Evolutionary conservation across 805 yeast genomes (phyloP), one percentile per base, ranked within the genome.

Genomic region (Myxozyma lipomycoides): DNA sequence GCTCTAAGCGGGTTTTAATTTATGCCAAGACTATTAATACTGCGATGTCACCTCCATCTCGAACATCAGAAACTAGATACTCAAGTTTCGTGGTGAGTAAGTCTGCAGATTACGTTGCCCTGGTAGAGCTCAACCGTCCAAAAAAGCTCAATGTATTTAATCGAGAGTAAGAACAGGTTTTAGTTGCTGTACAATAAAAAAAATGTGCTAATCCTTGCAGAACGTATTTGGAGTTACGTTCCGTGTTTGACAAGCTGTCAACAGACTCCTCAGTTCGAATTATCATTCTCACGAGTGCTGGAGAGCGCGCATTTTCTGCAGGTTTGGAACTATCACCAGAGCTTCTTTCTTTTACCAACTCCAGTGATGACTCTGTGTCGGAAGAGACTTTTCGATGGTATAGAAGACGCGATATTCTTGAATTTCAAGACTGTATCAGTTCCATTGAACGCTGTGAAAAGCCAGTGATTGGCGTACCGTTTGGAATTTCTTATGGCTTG

Each of bases 401-500:
- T 43, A 56, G 69, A 43, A 65, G 69, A 40, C 52, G 67, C 6
- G 73, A 70, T 60, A 74, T 85, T 28, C 62, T 63, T 15, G 78
- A 76, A 17, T 84, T 85, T 68, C 95, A 51, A 44, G 52, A 48
- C 18, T 40, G 51, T 12, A 48, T 51, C 9, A 38, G 49, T 2
- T 44, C 56, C 15, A 28, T 48, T 15, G 56, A 55, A 35, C 12
- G 34, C 15, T 55, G 73, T 25, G 21, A 30, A 2, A 55, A 55
- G 21, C 59, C 95, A 2, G 84, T 87, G 9, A 81, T 85, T 53
- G 78, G 77, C 2, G 74, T 84, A 1, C 69, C 78, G 40, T 87
- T 85, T 66, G 93, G 93, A 0, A 70, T 76, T 9, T 66, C 75
- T 42, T 75, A 71, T 59, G 95, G 95, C 0, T 71, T 86, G 42